phyloP scores from a whole-genome alignment of 352 stramenopile species.

The Globisporangium megalacanthum region DNA sequence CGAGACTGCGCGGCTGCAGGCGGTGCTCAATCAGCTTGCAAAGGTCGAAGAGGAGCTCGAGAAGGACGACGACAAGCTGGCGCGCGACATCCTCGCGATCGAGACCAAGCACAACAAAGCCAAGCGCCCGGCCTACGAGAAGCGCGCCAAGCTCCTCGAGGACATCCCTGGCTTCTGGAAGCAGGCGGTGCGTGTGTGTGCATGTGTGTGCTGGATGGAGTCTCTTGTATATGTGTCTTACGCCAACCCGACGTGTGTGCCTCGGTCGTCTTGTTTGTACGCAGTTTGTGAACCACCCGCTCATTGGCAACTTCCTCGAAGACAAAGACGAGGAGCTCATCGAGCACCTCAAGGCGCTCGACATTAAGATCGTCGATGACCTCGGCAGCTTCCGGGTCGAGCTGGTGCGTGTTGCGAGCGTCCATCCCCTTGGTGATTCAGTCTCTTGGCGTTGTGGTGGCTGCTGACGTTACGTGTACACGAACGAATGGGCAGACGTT shows the following conservation, averaged over 20 bases:
- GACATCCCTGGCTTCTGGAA: conserved; percentile 79
- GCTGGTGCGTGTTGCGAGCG: conserved; percentile 39
- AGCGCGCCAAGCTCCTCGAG: conserved; percentile 54
- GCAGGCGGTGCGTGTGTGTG: conserved; percentile 43
- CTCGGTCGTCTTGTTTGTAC: too few relatives aligned
- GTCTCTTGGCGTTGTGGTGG: background rate
- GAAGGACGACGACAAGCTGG: conserved; percentile 53
- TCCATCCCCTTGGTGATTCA: too few relatives aligned
- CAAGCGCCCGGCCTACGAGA: conserved; percentile 61
- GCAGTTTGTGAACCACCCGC: conserved; percentile 65
- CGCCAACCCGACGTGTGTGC: background rate
- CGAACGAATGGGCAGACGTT: conserved; percentile 33
- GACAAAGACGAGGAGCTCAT: conserved; percentile 53
- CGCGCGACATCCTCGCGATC: conserved; percentile 59
- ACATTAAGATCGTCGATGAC: conserved; percentile 61
- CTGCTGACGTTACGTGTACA: background rate
- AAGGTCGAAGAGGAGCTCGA: conserved; percentile 63
- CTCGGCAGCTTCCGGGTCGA: conserved; percentile 71
- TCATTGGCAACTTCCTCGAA: conserved; percentile 37
- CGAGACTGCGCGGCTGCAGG: conserved; percentile 43
- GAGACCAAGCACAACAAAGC: conserved; percentile 73
- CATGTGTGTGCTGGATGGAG: background rate
- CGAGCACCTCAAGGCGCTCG: conserved; percentile 42
- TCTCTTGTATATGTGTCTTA: too few relatives aligned
- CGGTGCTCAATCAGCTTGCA: conserved; percentile 42